These are phyloP conservation scores for Exophiala lecanii-corni DNA, from an alignment of 2,329 filamentous ascomycete genomes.

Conservation along the genomic window DNA sequence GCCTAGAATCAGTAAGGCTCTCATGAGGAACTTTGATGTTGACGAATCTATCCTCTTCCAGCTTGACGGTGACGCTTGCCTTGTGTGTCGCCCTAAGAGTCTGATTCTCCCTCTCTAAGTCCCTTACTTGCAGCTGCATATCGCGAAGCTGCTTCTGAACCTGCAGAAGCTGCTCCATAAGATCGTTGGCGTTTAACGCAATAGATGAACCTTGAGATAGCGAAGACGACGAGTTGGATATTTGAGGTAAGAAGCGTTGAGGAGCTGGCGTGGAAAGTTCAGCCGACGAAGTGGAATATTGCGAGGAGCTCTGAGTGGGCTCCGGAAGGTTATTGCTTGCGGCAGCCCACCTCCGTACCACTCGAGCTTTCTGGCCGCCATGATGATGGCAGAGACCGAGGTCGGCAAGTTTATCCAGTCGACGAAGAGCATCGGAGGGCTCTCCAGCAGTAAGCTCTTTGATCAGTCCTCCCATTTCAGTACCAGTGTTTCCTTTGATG, in stretches of 20 bases:
- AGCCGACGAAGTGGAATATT: slow-evolving; percentile 1
- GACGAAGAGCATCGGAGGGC: background rate
- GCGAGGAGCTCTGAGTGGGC: background rate
- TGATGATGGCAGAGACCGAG: background rate
- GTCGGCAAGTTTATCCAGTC: background rate
- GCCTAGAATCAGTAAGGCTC: background rate
- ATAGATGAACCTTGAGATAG: slow-evolving; percentile 1
- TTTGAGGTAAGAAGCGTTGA: slow-evolving; percentile 1
- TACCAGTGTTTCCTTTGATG: background rate
- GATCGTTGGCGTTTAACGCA: background rate
- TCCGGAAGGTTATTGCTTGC: background rate
- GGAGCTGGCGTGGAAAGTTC: background rate
- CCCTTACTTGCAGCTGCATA: background rate
- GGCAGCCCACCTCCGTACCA: background rate
- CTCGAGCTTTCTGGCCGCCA: background rate
- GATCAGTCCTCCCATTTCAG: background rate
- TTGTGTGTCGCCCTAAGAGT: background rate
- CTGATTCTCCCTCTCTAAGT: background rate
- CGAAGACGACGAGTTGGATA: background rate
- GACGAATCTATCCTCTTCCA: slow-evolving; percentile 1
- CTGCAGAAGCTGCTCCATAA: slow-evolving; percentile 1
- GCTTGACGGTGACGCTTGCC: background rate
- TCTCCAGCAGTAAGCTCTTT: background rate
- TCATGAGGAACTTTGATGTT: background rate
- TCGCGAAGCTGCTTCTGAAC: background rate